Evolutionary conservation across 345 rosid genomes (phyloP).

Genomic region (Salix dunnii): DNA sequence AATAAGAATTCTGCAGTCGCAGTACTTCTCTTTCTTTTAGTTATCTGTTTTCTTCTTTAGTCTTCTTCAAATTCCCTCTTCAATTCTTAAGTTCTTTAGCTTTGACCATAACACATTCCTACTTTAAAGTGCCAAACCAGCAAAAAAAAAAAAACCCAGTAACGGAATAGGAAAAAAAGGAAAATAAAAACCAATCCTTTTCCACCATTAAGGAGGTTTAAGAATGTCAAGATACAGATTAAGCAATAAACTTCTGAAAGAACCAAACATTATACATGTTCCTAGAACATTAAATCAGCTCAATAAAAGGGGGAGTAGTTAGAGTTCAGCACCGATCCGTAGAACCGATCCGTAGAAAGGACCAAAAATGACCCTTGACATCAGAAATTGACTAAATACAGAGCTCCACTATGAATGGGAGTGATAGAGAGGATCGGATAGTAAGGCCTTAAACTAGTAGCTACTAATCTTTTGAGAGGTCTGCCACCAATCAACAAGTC

Average conservation of each 20-base stretch:
- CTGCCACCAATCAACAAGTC: background rate
- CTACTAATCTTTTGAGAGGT: background rate
- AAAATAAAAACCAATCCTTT: background rate
- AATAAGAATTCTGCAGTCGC: too few relatives aligned
- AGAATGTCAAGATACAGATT: background rate
- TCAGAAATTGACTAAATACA: background rate
- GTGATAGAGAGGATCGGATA: background rate
- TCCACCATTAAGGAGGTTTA: background rate
- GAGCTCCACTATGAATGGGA: background rate
- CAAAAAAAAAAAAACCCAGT: background rate
- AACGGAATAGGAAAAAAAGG: background rate
- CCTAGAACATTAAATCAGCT: background rate
- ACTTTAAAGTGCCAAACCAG: background rate
- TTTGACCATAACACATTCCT: background rate
- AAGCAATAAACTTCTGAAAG: background rate
- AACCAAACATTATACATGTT: background rate
- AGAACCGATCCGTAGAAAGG: background rate
- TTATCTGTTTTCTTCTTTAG: too few relatives aligned
- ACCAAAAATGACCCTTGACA: background rate
- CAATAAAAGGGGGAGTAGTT: too few relatives aligned
- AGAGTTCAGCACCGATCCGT: background rate
- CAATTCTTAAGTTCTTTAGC: too few relatives aligned
- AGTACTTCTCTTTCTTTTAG: too few relatives aligned
- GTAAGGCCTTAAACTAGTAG: background rate
- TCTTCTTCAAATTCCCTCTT: too few relatives aligned